These are phyloP conservation scores for Fusarium multiceps DNA, from an alignment of 2,329 filamentous ascomycete species.

Conservation along the genomic window DNA sequence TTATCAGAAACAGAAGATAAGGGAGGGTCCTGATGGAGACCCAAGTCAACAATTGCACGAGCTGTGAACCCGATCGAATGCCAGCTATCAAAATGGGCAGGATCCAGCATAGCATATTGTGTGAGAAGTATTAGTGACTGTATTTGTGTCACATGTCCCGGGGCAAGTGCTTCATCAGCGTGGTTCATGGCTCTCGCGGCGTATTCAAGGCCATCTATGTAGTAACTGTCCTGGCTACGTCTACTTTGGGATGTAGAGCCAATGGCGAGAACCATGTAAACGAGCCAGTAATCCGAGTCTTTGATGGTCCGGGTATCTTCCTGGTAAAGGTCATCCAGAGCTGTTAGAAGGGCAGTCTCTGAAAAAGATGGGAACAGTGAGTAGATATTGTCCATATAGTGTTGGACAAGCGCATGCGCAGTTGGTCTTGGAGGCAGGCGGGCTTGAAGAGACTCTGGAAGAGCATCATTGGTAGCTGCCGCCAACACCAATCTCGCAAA, in stretches of 20 bases:
- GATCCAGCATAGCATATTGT: constrained; percentile 90
- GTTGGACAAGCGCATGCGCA: constrained; percentile 77
- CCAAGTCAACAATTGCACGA: constrained; percentile 87
- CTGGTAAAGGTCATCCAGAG: constrained; percentile 85
- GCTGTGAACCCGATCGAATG: constrained; percentile 91
- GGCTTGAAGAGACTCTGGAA: constrained; percentile 71
- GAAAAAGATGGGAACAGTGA: constrained; percentile 84
- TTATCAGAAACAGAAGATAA: constrained; percentile 75
- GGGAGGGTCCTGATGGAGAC: constrained; percentile 91
- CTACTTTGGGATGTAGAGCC: constrained; percentile 79
- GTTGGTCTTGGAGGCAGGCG: constrained; percentile 77
- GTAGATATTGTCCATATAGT: constrained; percentile 87
- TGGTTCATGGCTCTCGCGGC: constrained; percentile 75
- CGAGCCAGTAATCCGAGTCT: constrained; percentile 82
- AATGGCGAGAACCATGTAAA: constrained; percentile 91
- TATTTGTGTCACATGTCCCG: constrained; percentile 85
- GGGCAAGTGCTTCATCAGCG: constrained; percentile 84
- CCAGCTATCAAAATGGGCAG: constrained; percentile 93
- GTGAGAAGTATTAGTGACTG: constrained; percentile 88
- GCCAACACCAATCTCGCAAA: constrained; percentile 89
- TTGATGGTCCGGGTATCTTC: constrained; percentile 70
- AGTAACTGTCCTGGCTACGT: constrained; percentile 72
- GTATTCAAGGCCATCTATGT: constrained; percentile 66
- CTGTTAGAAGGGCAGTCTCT: constrained; percentile 80
- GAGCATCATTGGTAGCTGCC: constrained; percentile 78